Conservation (phyloP, 2,329 filamentous ascomycete species). For the Xylariaceae sp. region DNA sequence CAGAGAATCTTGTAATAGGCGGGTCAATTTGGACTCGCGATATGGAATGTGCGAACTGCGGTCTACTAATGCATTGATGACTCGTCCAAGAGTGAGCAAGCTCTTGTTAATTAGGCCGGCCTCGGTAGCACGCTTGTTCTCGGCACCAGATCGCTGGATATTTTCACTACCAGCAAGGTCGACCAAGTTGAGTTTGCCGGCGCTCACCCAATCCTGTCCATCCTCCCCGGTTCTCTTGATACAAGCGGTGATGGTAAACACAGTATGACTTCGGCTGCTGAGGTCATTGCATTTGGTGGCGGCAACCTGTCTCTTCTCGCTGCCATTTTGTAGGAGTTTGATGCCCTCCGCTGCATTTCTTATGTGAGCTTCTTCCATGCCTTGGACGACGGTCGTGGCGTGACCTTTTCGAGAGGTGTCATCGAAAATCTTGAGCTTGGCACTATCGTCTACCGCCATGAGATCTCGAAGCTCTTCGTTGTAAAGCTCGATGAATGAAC, state of each 20-base stretch:
- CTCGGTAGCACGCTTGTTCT: constrained; percentile 95
- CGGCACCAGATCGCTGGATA: constrained; percentile 91
- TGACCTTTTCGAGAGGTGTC: constrained; percentile 85
- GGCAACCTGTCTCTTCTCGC: constrained; percentile 93
- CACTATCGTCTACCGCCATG: constrained; percentile 72
- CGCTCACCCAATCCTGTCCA: constrained; percentile 84
- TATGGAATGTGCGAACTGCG: constrained; percentile 83
- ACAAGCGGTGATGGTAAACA: constrained; percentile 93
- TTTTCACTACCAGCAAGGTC: constrained; percentile 97
- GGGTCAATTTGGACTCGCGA: constrained; percentile 92
- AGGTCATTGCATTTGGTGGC: constrained; percentile 99
- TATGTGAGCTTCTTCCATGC: constrained; percentile 96
- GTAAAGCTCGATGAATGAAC: constrained; percentile 97
- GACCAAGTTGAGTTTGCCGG: constrained; percentile 92
- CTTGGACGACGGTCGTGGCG: constrained; percentile 82
- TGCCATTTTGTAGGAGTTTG: constrained; percentile 81
- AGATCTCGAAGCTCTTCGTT: constrained; percentile 95
- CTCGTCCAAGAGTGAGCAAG: constrained; percentile 85
- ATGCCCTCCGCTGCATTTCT: constrained; percentile 81
- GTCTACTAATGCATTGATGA: constrained; percentile 96
- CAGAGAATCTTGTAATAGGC: constrained; percentile 91
- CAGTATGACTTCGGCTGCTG: constrained; percentile 92
- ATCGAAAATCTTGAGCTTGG: constrained; percentile 93
- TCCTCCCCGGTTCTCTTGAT: constrained; percentile 77
- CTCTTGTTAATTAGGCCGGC: constrained; percentile 98